A percentile compares a stretch with the other conserved stretches of the same genome.
Evolutionary conservation across 805 yeast genomes (phyloP).

Genomic region (Metschnikowia continentalis): DNA sequence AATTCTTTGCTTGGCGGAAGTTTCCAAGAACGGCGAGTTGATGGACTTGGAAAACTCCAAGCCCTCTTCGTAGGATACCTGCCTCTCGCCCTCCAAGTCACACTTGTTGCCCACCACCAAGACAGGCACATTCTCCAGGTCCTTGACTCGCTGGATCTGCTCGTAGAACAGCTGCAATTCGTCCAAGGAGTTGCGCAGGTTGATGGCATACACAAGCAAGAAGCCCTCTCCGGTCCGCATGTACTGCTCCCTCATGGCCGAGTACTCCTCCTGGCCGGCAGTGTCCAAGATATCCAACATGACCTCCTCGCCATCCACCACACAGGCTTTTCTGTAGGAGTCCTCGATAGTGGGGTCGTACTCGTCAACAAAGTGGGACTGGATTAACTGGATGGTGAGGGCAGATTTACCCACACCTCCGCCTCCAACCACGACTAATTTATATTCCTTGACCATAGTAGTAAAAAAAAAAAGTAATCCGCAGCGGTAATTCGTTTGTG

Average conservation of each 20-base stretch:
- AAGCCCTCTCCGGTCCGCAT: constrained; percentile 97
- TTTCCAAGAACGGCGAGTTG: constrained; percentile 76
- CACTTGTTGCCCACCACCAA: constrained; percentile 75
- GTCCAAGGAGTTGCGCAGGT: constrained; percentile 79
- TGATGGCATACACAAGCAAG: constrained; percentile 81
- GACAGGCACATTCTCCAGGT: constrained; percentile 68
- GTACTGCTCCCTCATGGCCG: constrained; percentile 81
- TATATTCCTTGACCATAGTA: constrained; percentile 63
- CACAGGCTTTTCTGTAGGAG: constrained; percentile 82
- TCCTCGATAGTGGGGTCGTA: constrained; percentile 98
- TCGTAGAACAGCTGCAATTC: constrained; percentile 76
- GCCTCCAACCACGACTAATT: constrained; percentile 95
- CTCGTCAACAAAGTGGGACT: constrained; percentile 93
- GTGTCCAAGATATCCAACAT: constrained; percentile 83
- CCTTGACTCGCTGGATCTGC: constrained; percentile 76
- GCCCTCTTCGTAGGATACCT: constrained; percentile 68
- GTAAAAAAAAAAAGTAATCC: neutral
- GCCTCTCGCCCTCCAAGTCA: constrained; percentile 73
- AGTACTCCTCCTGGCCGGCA: constrained; percentile 97
- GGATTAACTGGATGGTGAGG: constrained; percentile 89
- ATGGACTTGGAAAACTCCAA: constrained; percentile 57
- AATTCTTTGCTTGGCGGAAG: constrained; percentile 86
- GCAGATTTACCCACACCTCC: constrained; percentile 99
- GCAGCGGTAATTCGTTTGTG: neutral
- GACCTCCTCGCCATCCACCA: constrained; percentile 66